phyloP scores from a whole-genome alignment of 345 rosid genomes.

The Salix purpurea region DNA sequence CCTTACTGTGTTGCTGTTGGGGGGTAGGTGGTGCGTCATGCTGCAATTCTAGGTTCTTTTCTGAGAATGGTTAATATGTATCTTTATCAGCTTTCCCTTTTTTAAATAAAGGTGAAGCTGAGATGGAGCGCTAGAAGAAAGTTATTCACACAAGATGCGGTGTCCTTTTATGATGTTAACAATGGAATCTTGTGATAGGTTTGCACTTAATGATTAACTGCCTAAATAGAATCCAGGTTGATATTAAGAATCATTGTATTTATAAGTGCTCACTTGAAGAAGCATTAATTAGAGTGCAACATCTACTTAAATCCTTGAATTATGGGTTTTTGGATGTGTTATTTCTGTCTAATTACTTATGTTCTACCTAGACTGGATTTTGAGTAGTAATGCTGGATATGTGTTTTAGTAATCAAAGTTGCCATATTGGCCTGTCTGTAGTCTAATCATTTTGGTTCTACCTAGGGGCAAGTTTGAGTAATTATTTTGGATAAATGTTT shows the following conservation, averaged over 20 bases:
- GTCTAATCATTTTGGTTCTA: neutral
- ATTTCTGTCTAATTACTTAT: neutral
- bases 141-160: slow-evolving; percentile 12
- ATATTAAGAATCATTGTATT: slow-evolving; percentile 1
- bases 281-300: neutral
- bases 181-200: slow-evolving; percentile 11
- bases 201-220: neutral
- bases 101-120: neutral
- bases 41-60: slow-evolving; percentile 23
- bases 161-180: slow-evolving; percentile 19
- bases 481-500: neutral
- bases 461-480: neutral
- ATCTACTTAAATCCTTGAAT: neutral
- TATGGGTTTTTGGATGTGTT: slow-evolving; percentile 5
- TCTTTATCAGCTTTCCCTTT: neutral
- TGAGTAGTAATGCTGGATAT: slow-evolving; percentile 3
- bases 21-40: slow-evolving; percentile 26
- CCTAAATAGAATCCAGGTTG: neutral
- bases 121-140: slow-evolving; percentile 6
- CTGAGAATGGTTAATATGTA: slow-evolving; percentile 12
- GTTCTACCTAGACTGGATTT: neutral
- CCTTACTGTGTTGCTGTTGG: slow-evolving; percentile 12
- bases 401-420: neutral
- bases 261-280: neutral
- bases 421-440: neutral